Evolutionary conservation across 441 rosid species (phyloP), one percentile per base, ranked within the genome.

Genomic region (Dalechampia spathulata): DNA sequence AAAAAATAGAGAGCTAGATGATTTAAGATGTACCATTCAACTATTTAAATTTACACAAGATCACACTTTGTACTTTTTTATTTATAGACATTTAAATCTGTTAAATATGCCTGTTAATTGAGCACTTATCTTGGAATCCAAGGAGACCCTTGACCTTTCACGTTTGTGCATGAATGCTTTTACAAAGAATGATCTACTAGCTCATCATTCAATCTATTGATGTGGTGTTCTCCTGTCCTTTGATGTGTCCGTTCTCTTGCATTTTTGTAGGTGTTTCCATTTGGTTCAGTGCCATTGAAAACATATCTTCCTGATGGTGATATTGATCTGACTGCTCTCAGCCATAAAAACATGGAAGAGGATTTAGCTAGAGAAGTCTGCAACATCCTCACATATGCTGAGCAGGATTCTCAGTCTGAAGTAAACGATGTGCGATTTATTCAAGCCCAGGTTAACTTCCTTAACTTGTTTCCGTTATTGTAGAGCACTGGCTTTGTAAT

Each of bases 271-370:
- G 89, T 85, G 51, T 79, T 82, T 69, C 74, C 93, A 49, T 87
- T 83, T 80, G 99, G 99, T 47, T 93, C 97, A 0, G 93, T 90
- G 54, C 96, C 97, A 23, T 54, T 93, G 52, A 90, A 85, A 78
- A 81, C 97, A 6, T 93, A 87, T 75, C 93, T 93, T 50, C 97
- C 96, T 41, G 97, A 93, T 61, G 99, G 99, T 62, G 99, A 90
- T 69, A 85, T 93, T 49, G 99, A 93, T 76, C 72, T 93, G 70
- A 93, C 95, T 23, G 77, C 72, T 25, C 72, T 90, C 42, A 65
- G 82, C 63, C 75, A 71, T 64, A 85, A 60, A 39, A 71, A 76
- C 51, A 62, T 57, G 72, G 99, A 82, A 73, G 95, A 85, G 46
- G 72, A 76, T 49, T 67, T 86, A 65, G 90, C 81, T 14, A 69